These are phyloP conservation scores for Gossypium davidsonii DNA, from an alignment of 441 rosid species.

Conservation along the genomic window DNA sequence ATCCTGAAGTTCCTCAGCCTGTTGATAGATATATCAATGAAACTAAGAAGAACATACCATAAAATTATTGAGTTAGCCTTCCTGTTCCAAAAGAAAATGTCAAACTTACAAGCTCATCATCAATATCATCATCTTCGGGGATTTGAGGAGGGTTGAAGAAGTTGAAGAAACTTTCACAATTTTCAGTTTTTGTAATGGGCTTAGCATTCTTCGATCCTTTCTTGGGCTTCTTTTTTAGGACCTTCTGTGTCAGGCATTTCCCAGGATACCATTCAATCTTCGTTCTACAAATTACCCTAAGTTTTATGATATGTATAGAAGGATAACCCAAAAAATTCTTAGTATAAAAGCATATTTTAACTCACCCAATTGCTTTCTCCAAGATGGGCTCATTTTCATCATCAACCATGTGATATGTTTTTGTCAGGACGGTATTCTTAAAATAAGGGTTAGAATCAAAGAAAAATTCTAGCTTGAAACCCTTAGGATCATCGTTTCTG, in stretches of 20 bases:
- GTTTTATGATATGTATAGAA: not conserved
- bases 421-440: constrained; percentile 68
- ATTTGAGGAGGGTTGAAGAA: constrained; percentile 86
- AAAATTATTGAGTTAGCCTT: constrained; percentile 22
- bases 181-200: constrained; percentile 73
- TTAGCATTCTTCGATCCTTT: constrained; percentile 81
- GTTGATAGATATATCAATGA: constrained; percentile 10
- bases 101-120: constrained; percentile 60
- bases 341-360: not conserved
- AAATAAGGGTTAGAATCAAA: constrained; percentile 75
- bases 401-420: constrained; percentile 87
- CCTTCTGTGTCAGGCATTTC: constrained; percentile 73
- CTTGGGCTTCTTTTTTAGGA: constrained; percentile 76
- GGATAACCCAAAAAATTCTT: not conserved
- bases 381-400: constrained; percentile 85
- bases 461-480: constrained; percentile 82
- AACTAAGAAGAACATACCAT: not conserved
- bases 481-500: constrained; percentile 71
- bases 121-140: constrained; percentile 78
- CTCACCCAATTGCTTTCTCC: constrained; percentile 83
- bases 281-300: constrained; percentile 40
- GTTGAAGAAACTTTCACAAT: constrained; percentile 83
- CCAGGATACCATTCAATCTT: constrained; percentile 91
- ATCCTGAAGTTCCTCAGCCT: constrained; percentile 69
- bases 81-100: constrained; percentile 25